Evolutionary conservation across 1,139 yeast genomes (phyloP).

Genomic region (Kodamaea suecica): DNA sequence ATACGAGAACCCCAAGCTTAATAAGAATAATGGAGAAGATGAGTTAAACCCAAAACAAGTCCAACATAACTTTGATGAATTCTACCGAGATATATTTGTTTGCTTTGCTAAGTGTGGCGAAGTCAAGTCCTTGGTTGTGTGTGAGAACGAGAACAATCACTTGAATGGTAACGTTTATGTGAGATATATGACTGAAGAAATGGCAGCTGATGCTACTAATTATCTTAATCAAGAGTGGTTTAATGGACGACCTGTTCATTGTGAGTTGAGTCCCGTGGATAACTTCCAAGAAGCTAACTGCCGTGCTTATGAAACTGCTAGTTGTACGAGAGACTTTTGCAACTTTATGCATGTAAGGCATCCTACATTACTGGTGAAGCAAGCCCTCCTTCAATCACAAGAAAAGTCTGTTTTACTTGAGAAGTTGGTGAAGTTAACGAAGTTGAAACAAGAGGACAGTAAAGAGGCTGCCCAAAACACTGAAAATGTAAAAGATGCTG

Average conservation of each 20-base stretch:
- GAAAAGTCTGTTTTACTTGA: constrained; percentile 25
- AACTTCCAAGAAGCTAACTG: constrained; percentile 75
- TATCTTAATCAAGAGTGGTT: constrained; percentile 80
- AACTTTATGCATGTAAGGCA: constrained; percentile 79
- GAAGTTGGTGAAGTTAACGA: constrained; percentile 13
- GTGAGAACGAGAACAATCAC: constrained; percentile 80
- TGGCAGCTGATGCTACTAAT: constrained; percentile 60
- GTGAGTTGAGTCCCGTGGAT: constrained; percentile 76
- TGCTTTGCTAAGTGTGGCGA: constrained; percentile 68
- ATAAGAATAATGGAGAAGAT: constrained; percentile 27
- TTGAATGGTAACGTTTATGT: constrained; percentile 84
- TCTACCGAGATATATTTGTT: constrained; percentile 70
- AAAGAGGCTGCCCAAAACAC: neutral
- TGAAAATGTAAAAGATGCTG: no score
- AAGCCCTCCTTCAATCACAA: constrained; percentile 38
- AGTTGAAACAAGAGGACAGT: constrained; percentile 2
- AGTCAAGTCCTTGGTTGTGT: constrained; percentile 64
- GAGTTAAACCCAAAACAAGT: constrained; percentile 38
- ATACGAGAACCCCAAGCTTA: constrained; percentile 60
- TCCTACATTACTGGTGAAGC: constrained; percentile 47
- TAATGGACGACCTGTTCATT: constrained; percentile 72
- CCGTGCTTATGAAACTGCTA: constrained; percentile 57
- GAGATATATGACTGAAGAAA: constrained; percentile 50
- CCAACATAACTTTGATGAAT: constrained; percentile 55
- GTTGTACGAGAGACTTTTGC: constrained; percentile 75